Evolutionary conservation across 1,139 yeast species (phyloP), one percentile per base, ranked within the genome.

Genomic region (Geotrichum bryndzae): DNA sequence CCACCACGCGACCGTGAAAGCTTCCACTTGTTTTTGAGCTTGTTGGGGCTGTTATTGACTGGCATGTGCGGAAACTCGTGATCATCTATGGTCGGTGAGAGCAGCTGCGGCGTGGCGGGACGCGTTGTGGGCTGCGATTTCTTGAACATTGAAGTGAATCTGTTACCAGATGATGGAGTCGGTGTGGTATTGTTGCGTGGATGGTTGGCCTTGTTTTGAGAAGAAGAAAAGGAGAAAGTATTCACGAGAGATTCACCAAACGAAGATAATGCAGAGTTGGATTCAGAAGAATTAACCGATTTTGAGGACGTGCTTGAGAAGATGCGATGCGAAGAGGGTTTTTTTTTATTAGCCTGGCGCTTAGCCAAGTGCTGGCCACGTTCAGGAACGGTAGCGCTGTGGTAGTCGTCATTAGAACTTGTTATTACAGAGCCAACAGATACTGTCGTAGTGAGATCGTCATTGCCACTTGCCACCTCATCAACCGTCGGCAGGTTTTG

Each of bases 131-230:
- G 41, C 27, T 51, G 53, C 22, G 61, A 51, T 29, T 53, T 41
- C 48, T 46, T 59, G 35, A 59, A 59, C 8, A 59, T 51, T 11
- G 61, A 55, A 29, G 56, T 29, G 23, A 59, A 35, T n/a, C 61
- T 54, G 51, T 53, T 53, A 5, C 45, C 10, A 48, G 61, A 41
- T 6, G 53, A 25, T 11, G 41, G 27, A 18, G 58, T 18, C 22
- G 58, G 10, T 10, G 53, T n/a, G 38, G 23, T 13, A 25, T 18
- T 8, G 13, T 29, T 50, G 25, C 52, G 57, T 13, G 31, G 15
- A 15, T 31, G 6, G 7, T 46, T 31, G 3, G 58, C n/a, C 41
- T 52, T 29, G 8, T 15, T 25, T n/a, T 51, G 53, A 33, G 27
- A 51, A 1, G 56, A 52, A 2, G 38, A 18, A 23, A 57, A 57